Evolutionary conservation across 768 basidiomycete species (phyloP).

Genomic region (Lactarius sanguifluus): DNA sequence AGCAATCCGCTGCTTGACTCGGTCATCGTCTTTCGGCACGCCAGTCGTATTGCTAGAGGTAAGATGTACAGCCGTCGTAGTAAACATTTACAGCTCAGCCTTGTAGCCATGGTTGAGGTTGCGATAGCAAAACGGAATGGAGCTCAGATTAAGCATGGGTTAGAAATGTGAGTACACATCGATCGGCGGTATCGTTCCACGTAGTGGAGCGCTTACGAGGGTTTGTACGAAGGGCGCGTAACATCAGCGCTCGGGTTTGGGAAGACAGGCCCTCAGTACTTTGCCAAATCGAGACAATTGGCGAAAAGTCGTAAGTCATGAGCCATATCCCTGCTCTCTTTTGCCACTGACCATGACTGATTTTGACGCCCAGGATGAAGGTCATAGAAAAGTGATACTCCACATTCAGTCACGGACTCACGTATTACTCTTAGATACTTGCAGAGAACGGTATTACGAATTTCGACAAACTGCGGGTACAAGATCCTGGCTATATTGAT

Average conservation of each 20-base stretch:
- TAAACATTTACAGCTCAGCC: background rate
- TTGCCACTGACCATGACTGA: background rate
- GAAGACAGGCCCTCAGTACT: constrained; percentile 84
- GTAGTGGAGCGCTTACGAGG: background rate
- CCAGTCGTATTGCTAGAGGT: constrained; percentile 77
- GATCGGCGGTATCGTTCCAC: background rate
- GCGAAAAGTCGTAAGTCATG: constrained; percentile 79
- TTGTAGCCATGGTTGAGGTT: constrained; percentile 73
- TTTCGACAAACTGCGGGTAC: constrained; percentile 53
- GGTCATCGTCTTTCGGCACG: constrained; percentile 68
- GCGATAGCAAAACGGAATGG: constrained; percentile 66
- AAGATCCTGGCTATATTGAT: constrained; percentile 63
- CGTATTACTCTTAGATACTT: constrained; percentile 51
- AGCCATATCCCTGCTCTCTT: background rate
- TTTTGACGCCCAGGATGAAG: constrained; percentile 29
- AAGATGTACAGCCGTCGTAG: constrained; percentile 11
- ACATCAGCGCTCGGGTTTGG: constrained; percentile 85
- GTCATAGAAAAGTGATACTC: constrained; percentile 31
- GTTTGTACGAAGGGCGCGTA: constrained; percentile 56
- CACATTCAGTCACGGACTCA: background rate
- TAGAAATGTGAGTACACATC: constrained; percentile 63
- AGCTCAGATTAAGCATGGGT: constrained; percentile 62
- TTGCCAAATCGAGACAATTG: constrained; percentile 85
- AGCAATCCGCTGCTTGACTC: constrained; percentile 74
- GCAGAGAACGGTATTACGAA: constrained; percentile 70